phyloP scores from a whole-genome alignment of 306 rosid species.

The Prunus salicina region DNA sequence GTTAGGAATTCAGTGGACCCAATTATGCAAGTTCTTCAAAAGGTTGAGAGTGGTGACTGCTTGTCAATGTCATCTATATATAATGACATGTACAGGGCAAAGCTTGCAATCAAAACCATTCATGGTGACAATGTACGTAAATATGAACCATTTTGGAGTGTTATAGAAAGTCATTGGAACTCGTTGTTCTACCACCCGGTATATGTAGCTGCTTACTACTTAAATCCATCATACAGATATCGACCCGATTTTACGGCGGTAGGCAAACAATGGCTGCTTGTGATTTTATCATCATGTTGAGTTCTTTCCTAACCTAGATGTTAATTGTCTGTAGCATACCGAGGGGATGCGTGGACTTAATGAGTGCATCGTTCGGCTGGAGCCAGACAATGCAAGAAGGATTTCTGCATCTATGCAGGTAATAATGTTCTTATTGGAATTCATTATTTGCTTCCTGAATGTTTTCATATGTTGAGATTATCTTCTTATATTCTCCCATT shows the following conservation, averaged over 20 bases:
- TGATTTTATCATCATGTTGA: conserved; percentile 18
- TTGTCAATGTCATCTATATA: conserved; percentile 79
- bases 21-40: conserved; percentile 73
- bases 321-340: conserved; percentile 55
- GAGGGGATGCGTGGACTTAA: conserved; percentile 87
- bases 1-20: conserved; percentile 78
- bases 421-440: conserved; percentile 15
- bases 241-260: conserved; percentile 80
- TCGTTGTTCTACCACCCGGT: conserved; percentile 79
- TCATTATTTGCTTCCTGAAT: conserved; percentile 2
- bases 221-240: conserved; percentile 85
- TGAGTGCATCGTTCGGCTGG: conserved; percentile 83
- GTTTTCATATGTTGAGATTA: conserved; percentile 5
- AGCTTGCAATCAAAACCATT: conserved; percentile 66
- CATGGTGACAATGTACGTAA: conserved; percentile 69
- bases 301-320: conserved; percentile 36
- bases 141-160: conserved; percentile 86
- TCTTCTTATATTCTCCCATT: conserved; percentile 21
- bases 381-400: conserved; percentile 69
- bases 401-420: conserved; percentile 93
- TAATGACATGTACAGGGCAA: conserved; percentile 76
- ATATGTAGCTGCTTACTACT: conserved; percentile 86
- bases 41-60: conserved; percentile 56
- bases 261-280: conserved; percentile 34
- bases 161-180: conserved; percentile 74